Base-by-base conservation (phyloP, 176 grass and related monocot genomes). In the Echinochloa phyllopogon region DNA sequence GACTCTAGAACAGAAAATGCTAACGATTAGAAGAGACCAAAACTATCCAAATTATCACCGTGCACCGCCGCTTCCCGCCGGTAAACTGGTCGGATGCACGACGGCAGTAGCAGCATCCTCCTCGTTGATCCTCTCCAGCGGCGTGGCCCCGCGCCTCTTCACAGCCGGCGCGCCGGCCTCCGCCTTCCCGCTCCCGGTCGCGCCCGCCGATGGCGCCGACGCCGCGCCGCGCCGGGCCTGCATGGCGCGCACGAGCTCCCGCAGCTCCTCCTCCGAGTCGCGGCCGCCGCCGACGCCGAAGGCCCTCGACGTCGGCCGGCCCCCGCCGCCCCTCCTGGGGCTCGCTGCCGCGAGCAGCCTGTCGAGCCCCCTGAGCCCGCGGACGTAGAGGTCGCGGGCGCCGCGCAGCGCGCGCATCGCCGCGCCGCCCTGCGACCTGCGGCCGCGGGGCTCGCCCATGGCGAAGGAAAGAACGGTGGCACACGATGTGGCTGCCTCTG, bases 331-430 rank as follows among this genome's bases (percentile, higher is more conserved):
- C 25, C 81, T 60, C 25, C 75, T 47, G 41, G 75, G 74, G 65
- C 59, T 86, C 75, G 65, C 84, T 41, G 53, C 84, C 65, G 43
- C 75, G 65, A 79, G 29, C 40, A 78, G 33, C 64, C 42, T 49
- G 64, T 59, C 75, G 27, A 85, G 51, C 52, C 65, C 40, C 25
- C 29, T 69, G 25, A 77, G 52, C 10, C 64, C 75, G 2, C 83
- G 64, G 40, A 85, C 74, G 41, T 78, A 78, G 63, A 85, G 24
- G 64, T 85, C 83, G 16, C 83, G 74, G 4, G 74, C 74, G 51
- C 83, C 38, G 49, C 50, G 83, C 63, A 84, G 72, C n/a, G 48
- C 83, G 16, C 83, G 61, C 62, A 58, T 37, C 4, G 73, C 50
- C 62, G 51, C 27, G 61, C 37, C 27, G 61, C 37, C 29, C 17